Evolutionary conservation across 2,329 filamentous ascomycete genomes (phyloP), one percentile per base, ranked within the genome.

Genomic region (Aspergillus neotritici): DNA sequence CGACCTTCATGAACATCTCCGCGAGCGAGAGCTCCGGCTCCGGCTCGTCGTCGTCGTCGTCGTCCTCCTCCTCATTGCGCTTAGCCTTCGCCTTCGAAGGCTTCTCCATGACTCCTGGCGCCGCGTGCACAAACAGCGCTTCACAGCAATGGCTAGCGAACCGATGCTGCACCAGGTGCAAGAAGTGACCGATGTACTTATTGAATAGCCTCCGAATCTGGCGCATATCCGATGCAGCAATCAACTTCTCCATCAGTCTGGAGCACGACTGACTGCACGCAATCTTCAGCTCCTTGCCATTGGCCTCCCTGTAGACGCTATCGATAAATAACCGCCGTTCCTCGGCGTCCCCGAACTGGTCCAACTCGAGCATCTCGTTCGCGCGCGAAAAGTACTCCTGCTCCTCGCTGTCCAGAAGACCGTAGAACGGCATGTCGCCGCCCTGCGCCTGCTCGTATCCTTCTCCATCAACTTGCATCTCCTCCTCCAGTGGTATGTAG

Each of bases 141-240:
- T 98, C 93, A 64, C 90, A 96, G 69, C 91, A 97, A 71, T 98
- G 93, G 48, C 90, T 94, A 4, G 93, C 93, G 60, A 98, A 98
- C 13, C 93, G 85, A 69, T 98, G 93, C 63, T 94, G 90, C 40
- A 96, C 83, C 21, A 98, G 78, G 56, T 90, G 84, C 46, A 91
- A 73, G 67, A 97, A 94, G 67, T 97, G 87, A 29, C 85, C 83
- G 14, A 76, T 82, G 64, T 97, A 96, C 34, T 86, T 87, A 52
- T 80, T 79, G 63, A 97, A 97, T 14, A 98, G 70, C 37, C 77
- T 77, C 74, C 94, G 95, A 66, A 95, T 83, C 69, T 97, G 93
- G 13, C 73, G 71, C 28, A 84, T 76, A 29, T 80, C 84, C 21
- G 88, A 91, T 50, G 94, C 72, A 41, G 90, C 76, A 41, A 98